Evolutionary conservation across 225 moss, liverwort and hornwort species (phyloP).

Genomic region (Marchantia polymorpha): DNA sequence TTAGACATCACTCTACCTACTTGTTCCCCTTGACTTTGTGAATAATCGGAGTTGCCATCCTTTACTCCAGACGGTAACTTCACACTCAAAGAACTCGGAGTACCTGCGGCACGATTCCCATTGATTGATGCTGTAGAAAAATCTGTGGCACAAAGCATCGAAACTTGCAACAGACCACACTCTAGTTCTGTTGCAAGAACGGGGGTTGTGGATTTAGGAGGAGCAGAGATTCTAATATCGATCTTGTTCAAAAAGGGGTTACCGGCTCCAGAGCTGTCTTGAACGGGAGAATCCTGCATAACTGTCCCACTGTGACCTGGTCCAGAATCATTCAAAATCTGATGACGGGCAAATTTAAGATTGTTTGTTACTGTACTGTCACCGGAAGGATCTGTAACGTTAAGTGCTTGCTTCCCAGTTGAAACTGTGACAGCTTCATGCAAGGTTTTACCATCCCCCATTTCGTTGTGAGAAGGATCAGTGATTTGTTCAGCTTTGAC

Average conservation of each 20-base stretch:
- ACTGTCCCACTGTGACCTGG: constrained; percentile 28
- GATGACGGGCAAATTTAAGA: constrained; percentile 26
- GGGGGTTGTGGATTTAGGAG: constrained; percentile 46
- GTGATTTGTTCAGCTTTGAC: constrained; percentile 48
- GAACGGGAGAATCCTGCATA: constrained; percentile 19
- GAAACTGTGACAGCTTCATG: constrained; percentile 22
- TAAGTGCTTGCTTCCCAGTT: constrained; percentile 24
- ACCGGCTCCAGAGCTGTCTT: constrained; percentile 22
- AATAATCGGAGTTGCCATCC: constrained; percentile 59
- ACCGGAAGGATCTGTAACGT: constrained; percentile 28
- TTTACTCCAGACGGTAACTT: constrained; percentile 52
- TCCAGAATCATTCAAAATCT: constrained; percentile 16
- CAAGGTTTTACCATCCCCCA: constrained; percentile 45
- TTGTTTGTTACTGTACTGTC: constrained; percentile 34
- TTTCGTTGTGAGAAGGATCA: constrained; percentile 47
- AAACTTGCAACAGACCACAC: constrained; percentile 77
- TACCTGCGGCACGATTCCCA: constrained; percentile 38
- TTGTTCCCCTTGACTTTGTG: constrained; percentile 51
- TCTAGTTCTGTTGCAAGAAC: constrained; percentile 89
- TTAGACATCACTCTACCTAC: constrained; percentile 41
- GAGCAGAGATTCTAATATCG: constrained; percentile 33
- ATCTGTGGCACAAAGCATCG: constrained; percentile 64
- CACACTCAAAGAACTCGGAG: constrained; percentile 45
- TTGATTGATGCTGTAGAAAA: constrained; percentile 42
- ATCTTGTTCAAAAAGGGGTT: constrained; percentile 6